Percentiles rank a stretch among this genome's conserved stretches.
Evolutionary conservation across 1,284 basidiomycete species (phyloP).

Genomic region (Cerrena zonata): DNA sequence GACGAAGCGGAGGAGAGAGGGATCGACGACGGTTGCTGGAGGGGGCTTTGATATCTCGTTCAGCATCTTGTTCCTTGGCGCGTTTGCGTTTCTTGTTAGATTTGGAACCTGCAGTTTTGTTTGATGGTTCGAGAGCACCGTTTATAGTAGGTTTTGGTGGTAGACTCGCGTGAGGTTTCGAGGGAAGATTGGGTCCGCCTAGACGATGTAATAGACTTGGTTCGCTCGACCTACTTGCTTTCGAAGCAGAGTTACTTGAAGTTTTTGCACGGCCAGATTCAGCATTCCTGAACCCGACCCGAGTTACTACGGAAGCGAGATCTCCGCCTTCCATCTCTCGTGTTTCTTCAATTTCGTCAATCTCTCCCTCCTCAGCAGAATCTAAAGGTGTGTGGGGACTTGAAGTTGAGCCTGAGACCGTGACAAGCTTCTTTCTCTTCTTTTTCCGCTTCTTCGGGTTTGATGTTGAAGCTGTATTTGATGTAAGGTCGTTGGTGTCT

Average conservation of each 20-base stretch:
- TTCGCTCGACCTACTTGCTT: no score
- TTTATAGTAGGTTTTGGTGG: no score
- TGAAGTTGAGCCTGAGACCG: no score
- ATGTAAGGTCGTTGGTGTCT: no score
- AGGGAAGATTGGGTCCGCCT: no score
- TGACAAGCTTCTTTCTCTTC: conserved; percentile 8
- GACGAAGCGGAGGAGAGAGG: conserved; percentile 14
- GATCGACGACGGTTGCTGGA: conserved; percentile 11
- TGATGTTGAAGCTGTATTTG: background rate
- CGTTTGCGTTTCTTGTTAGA: background rate
- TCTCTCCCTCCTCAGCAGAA: conserved; percentile 11
- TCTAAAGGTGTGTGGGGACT: no score
- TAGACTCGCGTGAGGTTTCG: no score
- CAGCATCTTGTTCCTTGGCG: conserved; percentile 8
- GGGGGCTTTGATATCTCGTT: background rate
- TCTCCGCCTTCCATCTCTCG: no score
- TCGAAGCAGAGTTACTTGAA: background rate
- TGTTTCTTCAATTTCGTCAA: conserved; percentile 8
- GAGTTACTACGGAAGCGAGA: no score
- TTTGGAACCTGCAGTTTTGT: background rate
- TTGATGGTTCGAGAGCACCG: no score
- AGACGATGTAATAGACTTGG: no score
- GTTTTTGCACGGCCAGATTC: background rate
- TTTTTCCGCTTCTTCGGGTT: conserved; percentile 3
- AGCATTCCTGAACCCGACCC: background rate